These are phyloP conservation scores for barley (Hordeum vulgare) DNA, from an alignment of 176 grass and related monocot genomes.

Conservation along the genomic window MorexV3_pseudomolecules_assembly NC_058520.1:537114210-537114709, in stretches of 20 bases:
- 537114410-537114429: neutral
- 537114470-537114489: slow-evolving; percentile 96
- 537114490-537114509: slow-evolving; percentile 94
- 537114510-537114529: slow-evolving; percentile 99
- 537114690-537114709: neutral
- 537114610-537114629: slow-evolving; percentile 99
- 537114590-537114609: slow-evolving; percentile 99
- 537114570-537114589: slow-evolving; percentile 87
- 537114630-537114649: slow-evolving; percentile 45
- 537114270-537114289: neutral
- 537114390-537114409: neutral
- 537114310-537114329: neutral
- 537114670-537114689: neutral
- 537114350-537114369: neutral
- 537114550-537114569: slow-evolving; percentile 96
- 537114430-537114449: slow-evolving; percentile 9
- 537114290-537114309: neutral
- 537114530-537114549: slow-evolving; percentile 93
- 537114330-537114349: neutral
- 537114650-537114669: neutral
- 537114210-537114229: neutral
- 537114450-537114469: slow-evolving; percentile 57
- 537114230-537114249: neutral
- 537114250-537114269: neutral
- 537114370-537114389: neutral